phyloP scores from a whole-genome alignment of 73 alveolate genomes.

The Paramecium biaurelia region DNA sequence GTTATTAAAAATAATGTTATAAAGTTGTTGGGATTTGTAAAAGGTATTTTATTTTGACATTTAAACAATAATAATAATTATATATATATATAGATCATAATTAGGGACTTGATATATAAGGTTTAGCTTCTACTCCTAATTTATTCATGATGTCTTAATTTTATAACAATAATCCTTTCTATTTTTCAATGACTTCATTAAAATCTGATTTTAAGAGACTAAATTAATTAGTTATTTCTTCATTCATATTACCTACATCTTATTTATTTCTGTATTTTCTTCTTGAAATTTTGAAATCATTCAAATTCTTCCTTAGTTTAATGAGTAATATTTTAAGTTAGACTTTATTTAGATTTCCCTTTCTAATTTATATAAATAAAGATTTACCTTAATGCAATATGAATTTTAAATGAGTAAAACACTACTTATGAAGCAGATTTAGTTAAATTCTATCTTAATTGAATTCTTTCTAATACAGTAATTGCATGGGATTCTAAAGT shows the following conservation, averaged over 20 bases:
- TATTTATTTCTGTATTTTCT: background rate
- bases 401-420: background rate
- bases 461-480: background rate
- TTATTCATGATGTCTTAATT: slow-evolving; percentile 22
- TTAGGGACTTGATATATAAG: background rate
- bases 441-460: background rate
- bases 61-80: background rate
- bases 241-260: slow-evolving; percentile 22
- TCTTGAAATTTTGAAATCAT: background rate
- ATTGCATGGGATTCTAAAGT: slow-evolving; percentile 30
- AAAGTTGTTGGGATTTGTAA: background rate
- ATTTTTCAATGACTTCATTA: background rate
- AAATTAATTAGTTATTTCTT: slow-evolving; percentile 37
- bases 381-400: background rate
- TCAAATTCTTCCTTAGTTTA: background rate
- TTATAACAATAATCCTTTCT: background rate
- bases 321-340: background rate
- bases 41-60: background rate
- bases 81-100: background rate
- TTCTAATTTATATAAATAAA: background rate
- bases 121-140: slow-evolving; percentile 45
- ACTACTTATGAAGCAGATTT: background rate
- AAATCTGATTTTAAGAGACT: slow-evolving; percentile 12
- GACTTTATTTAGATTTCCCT: background rate
- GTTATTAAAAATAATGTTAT: background rate